Percentiles rank a stretch among this genome's conserved stretches.
Conservation (phyloP, 352 stramenopile genomes). For the Pythium phragmitis region DNA sequence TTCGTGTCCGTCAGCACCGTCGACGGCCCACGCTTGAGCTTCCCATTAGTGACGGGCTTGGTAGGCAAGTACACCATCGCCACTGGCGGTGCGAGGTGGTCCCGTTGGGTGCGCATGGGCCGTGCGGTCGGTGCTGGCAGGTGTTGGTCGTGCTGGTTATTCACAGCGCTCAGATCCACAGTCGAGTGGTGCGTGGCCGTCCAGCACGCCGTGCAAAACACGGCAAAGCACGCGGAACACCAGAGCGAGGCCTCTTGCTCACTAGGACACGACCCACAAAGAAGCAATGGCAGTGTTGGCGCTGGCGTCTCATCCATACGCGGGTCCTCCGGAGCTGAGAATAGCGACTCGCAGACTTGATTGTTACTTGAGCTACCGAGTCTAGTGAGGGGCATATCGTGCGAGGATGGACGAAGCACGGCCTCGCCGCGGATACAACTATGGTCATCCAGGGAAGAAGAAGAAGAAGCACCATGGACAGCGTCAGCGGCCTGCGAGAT, state of each 20-base stretch:
- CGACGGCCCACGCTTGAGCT: slow-evolving; percentile 20
- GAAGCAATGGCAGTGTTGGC: slow-evolving; percentile 22
- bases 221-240: slow-evolving; percentile 62
- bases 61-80: slow-evolving; percentile 60
- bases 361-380: not conserved
- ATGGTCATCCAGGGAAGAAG: slow-evolving; percentile 2
- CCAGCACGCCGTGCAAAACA: slow-evolving; percentile 58
- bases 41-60: slow-evolving; percentile 36
- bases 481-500: slow-evolving; percentile 11
- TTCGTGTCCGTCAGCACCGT: slow-evolving; percentile 3
- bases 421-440: slow-evolving; percentile 26
- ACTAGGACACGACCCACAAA: slow-evolving; percentile 42
- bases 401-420: not conserved
- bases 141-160: slow-evolving; percentile 2
- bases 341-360: slow-evolving; percentile 3
- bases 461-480: slow-evolving; percentile 11
- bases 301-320: not conserved
- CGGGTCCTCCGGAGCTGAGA: not conserved
- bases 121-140: slow-evolving; percentile 27
- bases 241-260: slow-evolving; percentile 43
- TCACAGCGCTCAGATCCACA: slow-evolving; percentile 38
- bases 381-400: slow-evolving; percentile 2
- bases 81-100: slow-evolving; percentile 27
- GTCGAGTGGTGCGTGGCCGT: slow-evolving; percentile 40
- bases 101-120: slow-evolving; percentile 28